These are phyloP conservation scores for Salix viminalis DNA, from an alignment of 345 rosid species.

Conservation along the genomic window DNA sequence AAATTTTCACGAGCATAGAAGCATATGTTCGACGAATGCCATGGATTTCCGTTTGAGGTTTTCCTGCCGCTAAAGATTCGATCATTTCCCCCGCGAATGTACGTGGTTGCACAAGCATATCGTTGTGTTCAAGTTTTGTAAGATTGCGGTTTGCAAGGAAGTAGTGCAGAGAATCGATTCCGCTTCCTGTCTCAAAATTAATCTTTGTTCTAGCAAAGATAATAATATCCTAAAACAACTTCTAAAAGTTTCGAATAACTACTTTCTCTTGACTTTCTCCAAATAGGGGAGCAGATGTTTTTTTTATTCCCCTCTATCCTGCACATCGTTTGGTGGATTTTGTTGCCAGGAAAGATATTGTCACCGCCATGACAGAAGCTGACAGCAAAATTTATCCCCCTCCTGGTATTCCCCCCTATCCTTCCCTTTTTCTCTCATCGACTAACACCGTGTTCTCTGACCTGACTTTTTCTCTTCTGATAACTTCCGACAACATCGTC, in stretches of 20 bases:
- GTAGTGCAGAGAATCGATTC: slow-evolving; percentile 16
- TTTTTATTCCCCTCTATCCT: neutral
- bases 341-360: neutral
- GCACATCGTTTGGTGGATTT: neutral
- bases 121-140: neutral
- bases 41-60: neutral
- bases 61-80: neutral
- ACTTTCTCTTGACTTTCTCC: neutral
- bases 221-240: neutral
- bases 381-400: neutral
- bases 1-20: neutral
- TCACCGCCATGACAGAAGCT: neutral
- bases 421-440: neutral
- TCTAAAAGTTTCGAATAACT: slow-evolving; percentile 10
- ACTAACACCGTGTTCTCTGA: neutral
- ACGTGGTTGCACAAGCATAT: neutral
- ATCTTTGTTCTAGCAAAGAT: slow-evolving; percentile 12
- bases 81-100: neutral
- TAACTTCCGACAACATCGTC: neutral
- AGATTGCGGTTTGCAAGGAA: neutral
- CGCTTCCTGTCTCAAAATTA: neutral
- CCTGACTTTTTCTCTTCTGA: neutral
- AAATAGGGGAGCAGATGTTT: neutral
- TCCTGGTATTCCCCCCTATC: neutral
- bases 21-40: neutral